Base-by-base conservation (phyloP, 805 yeast species). In the Candida tibetensis region DNA sequence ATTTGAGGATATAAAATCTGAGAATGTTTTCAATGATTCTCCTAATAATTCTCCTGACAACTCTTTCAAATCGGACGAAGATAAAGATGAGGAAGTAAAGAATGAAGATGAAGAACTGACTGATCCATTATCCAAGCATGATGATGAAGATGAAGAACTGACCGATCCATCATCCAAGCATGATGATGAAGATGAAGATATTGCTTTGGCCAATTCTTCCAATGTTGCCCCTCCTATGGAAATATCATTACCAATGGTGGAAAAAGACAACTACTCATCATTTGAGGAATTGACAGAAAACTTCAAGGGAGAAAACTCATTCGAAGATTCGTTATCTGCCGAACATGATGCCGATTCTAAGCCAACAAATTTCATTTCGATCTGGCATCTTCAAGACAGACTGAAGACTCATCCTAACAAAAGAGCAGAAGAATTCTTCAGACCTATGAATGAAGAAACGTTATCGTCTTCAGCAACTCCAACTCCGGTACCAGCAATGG, bases 201-300 rank as follows among this genome's bases (percentile, higher is more conserved):
- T 41, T 31, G 56, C 60, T 4, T 56, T 71, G 28, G 75, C 74
- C 2, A 71, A 71, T 48, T 70, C 75, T 0, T 66, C 75, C 2
- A 67, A 66, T 39, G 52, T 69, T 15, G 60, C 60, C 4, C 66
- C 65, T 10, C 64, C 58, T 3, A 61, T 51, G 25, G 64, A 62
- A 28, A 44, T 65, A 10, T 49, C 62, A 1, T 51, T 67, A 19
- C 71, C 78, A 2, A 57, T 55, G 17, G 62, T 74, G 28, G 76
- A 72, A 35, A 60, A 71, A 22, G 64, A 63, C 41, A 62, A 67
- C 34, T 59, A 57, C 45, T 55, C 62, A 1, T 64, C 72, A 13
- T 64, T 69, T 42, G 69, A 63, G n/a, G 74, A 70, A 8, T 47
- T 67, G 13, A 62, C 68, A 16, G 54, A 57, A 31, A 21, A 7